phyloP scores from a whole-genome alignment of 2,329 filamentous ascomycete genomes.

The Lasiodiplodia theobromae region DNA sequence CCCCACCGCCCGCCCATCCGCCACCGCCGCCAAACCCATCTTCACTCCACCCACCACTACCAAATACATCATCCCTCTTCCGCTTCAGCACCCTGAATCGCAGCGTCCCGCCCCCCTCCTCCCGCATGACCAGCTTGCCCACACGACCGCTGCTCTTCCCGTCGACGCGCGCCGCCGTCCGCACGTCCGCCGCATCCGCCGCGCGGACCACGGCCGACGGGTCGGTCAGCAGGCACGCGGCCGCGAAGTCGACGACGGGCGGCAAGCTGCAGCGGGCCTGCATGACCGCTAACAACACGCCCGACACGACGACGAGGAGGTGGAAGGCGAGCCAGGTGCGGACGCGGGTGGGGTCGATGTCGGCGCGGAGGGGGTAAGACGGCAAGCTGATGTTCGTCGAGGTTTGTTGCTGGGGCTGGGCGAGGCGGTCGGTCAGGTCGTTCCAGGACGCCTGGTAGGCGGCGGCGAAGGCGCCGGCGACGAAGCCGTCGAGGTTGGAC shows the following conservation, averaged over 20 bases:
- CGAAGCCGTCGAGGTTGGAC: conserved; percentile 7
- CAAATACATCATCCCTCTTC: neutral
- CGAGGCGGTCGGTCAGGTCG: conserved; percentile 22
- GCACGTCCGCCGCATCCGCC: neutral
- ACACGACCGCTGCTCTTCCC: neutral
- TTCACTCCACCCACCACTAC: too few species aligned
- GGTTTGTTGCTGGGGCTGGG: neutral
- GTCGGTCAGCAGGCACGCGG: conserved; percentile 9
- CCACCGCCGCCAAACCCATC: neutral
- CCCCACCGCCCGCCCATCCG: neutral
- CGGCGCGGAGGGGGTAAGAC: neutral
- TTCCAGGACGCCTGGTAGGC: conserved; percentile 25
- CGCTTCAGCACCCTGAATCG: conserved; percentile 14
- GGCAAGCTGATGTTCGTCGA: conserved; percentile 13
- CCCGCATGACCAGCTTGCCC: conserved; percentile 8
- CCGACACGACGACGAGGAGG: conserved; percentile 9
- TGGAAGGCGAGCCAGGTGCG: conserved; percentile 15
- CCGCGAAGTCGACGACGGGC: conserved; percentile 4
- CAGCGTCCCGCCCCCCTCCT: conserved; percentile 13
- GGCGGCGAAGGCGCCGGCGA: conserved; percentile 14
- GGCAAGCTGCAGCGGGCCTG: conserved; percentile 3
- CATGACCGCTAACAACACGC: neutral
- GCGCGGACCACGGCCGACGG: conserved; percentile 1
- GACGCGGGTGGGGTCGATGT: neutral
- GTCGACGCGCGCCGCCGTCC: neutral